A percentile compares a stretch with the other conserved stretches of the same genome.
These are phyloP conservation scores for Glycine soja DNA, from an alignment of 306 rosid species.

Conservation along the genomic window DNA sequence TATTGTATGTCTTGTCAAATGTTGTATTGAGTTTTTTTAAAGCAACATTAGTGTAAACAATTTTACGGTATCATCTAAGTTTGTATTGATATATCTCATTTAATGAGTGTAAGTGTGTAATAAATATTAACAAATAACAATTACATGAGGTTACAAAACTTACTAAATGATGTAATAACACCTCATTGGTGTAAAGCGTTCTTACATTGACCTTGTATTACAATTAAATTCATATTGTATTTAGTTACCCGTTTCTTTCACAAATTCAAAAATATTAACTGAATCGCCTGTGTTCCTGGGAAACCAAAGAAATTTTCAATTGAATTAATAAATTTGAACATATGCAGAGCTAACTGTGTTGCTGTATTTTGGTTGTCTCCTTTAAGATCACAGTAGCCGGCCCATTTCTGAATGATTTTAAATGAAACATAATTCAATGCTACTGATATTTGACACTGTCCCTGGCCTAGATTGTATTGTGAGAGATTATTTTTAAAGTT, in stretches of 20 bases:
- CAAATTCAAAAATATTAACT: not conserved
- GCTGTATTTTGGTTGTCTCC: not conserved
- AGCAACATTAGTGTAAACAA: not conserved
- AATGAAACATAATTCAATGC: not conserved
- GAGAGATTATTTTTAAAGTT: not conserved
- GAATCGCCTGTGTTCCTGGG: not conserved
- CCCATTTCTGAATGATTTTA: too few species aligned
- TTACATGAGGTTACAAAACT: not conserved
- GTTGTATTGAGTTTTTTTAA: not conserved
- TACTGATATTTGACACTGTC: constrained; percentile 30
- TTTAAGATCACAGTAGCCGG: too few species aligned
- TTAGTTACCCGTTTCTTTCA: not conserved
- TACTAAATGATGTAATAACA: too few species aligned
- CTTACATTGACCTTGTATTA: not conserved
- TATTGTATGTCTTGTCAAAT: not conserved
- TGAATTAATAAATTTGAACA: constrained; percentile 1
- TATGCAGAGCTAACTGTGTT: not conserved
- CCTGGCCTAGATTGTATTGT: too few species aligned
- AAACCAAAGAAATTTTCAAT: not conserved
- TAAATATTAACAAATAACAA: not conserved
- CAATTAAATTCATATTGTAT: not conserved
- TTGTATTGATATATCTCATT: not conserved
- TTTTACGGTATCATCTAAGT: not conserved
- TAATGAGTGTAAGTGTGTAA: not conserved
- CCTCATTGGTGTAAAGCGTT: too few species aligned